phyloP scores from a whole-genome alignment of 2,329 filamentous ascomycete genomes.

The Fusarium begoniae region DNA sequence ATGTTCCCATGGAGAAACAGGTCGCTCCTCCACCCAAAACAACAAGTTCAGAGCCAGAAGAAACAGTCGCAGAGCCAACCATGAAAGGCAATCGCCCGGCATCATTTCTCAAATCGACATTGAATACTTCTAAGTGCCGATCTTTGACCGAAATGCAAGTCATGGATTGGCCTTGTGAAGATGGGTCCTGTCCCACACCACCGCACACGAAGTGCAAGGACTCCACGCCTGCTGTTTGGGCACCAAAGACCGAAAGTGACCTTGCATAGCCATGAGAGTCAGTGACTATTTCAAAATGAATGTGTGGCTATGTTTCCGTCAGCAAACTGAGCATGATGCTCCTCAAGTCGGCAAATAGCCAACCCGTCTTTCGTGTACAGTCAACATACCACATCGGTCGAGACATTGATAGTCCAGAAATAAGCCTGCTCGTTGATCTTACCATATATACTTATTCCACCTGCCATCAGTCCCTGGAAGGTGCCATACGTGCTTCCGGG shows the following conservation, averaged over 20 bases:
- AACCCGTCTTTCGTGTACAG: background rate
- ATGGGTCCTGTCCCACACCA: slow-evolving; percentile 44
- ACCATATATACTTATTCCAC: slow-evolving; percentile 75
- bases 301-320: slow-evolving; percentile 34
- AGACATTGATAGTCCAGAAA: slow-evolving; percentile 66
- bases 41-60: slow-evolving; percentile 61
- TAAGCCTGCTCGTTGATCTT: slow-evolving; percentile 70
- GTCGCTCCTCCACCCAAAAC: slow-evolving; percentile 84
- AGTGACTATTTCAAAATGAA: slow-evolving; percentile 37
- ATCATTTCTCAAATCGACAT: slow-evolving; percentile 3
- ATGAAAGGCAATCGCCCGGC: slow-evolving; percentile 65
- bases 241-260: slow-evolving; percentile 47
- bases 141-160: slow-evolving; percentile 34
- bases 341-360: background rate
- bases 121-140: slow-evolving; percentile 39
- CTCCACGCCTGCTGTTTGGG: slow-evolving; percentile 39
- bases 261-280: background rate
- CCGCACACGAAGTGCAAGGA: slow-evolving; percentile 44
- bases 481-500: slow-evolving; percentile 37
- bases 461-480: slow-evolving; percentile 71
- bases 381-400: slow-evolving; percentile 49
- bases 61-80: slow-evolving; percentile 70
- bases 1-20: slow-evolving; percentile 91
- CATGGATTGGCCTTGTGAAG: slow-evolving; percentile 44
- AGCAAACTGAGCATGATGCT: background rate